A percentile compares a stretch with the other conserved stretches of the same genome.
Evolutionary conservation across 257 asterid genomes (phyloP).

Genomic region (Scutellaria galericulata): DNA sequence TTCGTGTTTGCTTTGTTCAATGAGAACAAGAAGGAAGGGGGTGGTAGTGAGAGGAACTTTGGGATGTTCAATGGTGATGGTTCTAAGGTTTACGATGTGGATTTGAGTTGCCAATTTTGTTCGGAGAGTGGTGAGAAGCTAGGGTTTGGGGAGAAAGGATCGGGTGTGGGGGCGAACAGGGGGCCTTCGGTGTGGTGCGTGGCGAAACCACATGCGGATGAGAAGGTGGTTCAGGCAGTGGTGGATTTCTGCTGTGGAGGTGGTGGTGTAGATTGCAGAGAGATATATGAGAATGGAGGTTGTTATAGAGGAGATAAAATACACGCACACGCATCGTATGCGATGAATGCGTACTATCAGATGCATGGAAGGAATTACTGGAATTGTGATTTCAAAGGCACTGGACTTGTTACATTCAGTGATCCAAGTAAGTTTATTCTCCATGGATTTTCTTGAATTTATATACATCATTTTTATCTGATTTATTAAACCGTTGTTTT

Average conservation of each 20-base stretch:
- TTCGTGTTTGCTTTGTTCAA: conserved; percentile 63
- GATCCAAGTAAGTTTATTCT: conserved; percentile 58
- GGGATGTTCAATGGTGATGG: conserved; percentile 63
- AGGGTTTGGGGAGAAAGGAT: conserved; percentile 44
- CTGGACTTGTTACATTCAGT: conserved; percentile 63
- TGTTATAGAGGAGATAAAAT: conserved; percentile 52
- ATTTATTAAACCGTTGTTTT: not conserved
- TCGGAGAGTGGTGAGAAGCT: conserved; percentile 33
- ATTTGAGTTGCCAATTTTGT: conserved; percentile 61
- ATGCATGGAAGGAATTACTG: conserved; percentile 73
- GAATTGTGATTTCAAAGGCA: conserved; percentile 69
- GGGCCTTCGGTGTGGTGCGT: conserved; percentile 84
- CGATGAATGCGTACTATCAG: conserved; percentile 72
- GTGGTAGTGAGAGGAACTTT: conserved; percentile 58
- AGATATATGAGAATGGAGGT: conserved; percentile 49
- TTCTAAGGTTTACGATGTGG: conserved; percentile 60
- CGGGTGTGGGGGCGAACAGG: conserved; percentile 31
- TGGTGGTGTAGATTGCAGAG: conserved; percentile 67
- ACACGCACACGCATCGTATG: conserved; percentile 63
- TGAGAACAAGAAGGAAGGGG: conserved; percentile 66
- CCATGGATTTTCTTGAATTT: not conserved
- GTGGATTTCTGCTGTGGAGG: conserved; percentile 63
- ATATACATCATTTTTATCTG: no score
- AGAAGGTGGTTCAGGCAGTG: conserved; percentile 54
- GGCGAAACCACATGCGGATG: conserved; percentile 69